phyloP scores from a whole-genome alignment of 345 rosid genomes.

The Pistacia atlantica region DNA sequence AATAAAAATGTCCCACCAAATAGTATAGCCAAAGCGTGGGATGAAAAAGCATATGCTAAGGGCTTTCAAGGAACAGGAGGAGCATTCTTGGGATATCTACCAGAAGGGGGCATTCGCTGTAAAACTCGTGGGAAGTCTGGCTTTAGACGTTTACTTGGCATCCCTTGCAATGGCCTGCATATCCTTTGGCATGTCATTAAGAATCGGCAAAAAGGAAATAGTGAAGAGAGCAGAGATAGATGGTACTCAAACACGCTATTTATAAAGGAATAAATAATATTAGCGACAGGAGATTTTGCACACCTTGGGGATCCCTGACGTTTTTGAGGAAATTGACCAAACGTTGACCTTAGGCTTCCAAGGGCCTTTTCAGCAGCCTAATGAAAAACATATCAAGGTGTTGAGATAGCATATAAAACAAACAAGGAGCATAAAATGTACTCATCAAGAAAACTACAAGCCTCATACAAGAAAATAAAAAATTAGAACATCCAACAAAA shows the following conservation, averaged over 20 bases:
- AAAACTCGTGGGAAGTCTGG: conserved; percentile 64
- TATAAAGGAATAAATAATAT: background rate
- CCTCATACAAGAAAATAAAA: conserved; percentile 7
- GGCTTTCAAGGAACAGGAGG: conserved; percentile 51
- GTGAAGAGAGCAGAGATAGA: background rate
- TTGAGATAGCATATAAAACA: conserved; percentile 4
- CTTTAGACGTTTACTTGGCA: conserved; percentile 70
- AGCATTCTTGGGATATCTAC: conserved; percentile 70
- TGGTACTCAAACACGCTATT: background rate
- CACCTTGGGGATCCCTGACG: conserved; percentile 86
- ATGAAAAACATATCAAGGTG: conserved; percentile 21
- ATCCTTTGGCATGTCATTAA: background rate
- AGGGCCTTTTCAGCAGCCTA: conserved; percentile 98
- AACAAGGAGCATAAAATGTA: background rate
- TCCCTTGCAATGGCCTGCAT: conserved; percentile 56
- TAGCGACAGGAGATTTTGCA: conserved; percentile 29
- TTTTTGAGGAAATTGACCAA: conserved; percentile 64
- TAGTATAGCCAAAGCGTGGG: background rate
- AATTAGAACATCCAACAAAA: background rate
- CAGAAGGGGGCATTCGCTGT: conserved; percentile 78
- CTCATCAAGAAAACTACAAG: conserved; percentile 3
- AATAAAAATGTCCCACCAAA: conserved; percentile 9
- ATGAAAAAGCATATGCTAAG: background rate
- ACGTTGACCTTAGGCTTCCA: conserved; percentile 57
- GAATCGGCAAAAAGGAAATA: background rate